phyloP scores from a whole-genome alignment of 1,284 basidiomycete species.

The Tilletiaria anomala region DNA sequence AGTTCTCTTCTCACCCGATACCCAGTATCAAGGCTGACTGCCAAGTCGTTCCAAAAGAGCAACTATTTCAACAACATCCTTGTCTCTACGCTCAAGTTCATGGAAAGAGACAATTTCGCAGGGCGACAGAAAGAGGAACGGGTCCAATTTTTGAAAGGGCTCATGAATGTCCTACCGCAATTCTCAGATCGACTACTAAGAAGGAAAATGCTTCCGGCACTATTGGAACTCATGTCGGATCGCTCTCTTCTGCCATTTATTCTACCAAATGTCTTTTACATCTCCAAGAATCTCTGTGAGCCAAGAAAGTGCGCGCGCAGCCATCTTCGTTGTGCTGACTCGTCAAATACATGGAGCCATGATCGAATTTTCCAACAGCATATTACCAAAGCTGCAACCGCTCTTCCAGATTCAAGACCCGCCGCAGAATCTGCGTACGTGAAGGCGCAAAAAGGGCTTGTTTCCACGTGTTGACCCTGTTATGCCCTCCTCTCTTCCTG shows the following conservation, averaged over 20 bases:
- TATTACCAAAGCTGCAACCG: constrained; percentile 76
- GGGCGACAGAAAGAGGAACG: constrained; percentile 89
- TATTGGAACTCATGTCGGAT: constrained; percentile 46
- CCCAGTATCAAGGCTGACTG: constrained; percentile 57
- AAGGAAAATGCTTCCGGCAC: constrained; percentile 80
- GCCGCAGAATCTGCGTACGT: constrained; percentile 57
- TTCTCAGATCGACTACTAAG: constrained; percentile 77
- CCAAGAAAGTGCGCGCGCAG: too few relatives aligned
- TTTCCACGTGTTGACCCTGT: neutral
- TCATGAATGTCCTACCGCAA: constrained; percentile 62
- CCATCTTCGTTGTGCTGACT: too few relatives aligned
- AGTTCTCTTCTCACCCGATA: constrained; percentile 49
- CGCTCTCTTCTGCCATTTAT: constrained; percentile 64
- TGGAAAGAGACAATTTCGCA: constrained; percentile 88
- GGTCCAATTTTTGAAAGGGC: constrained; percentile 72
- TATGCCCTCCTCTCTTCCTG: constrained; percentile 44
- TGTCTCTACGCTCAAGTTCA: constrained; percentile 87
- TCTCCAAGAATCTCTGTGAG: constrained; percentile 62
- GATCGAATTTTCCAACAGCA: constrained; percentile 61
- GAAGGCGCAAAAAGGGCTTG: too few relatives aligned
- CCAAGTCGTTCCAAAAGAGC: constrained; percentile 62
- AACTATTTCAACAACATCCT: constrained; percentile 87
- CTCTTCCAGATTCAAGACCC: constrained; percentile 85
- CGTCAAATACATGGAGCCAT: too few relatives aligned
- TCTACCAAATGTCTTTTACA: constrained; percentile 91